phyloP scores from a whole-genome alignment of 164 flowering plant genomes.

The Taxillus chinensis region DNA sequence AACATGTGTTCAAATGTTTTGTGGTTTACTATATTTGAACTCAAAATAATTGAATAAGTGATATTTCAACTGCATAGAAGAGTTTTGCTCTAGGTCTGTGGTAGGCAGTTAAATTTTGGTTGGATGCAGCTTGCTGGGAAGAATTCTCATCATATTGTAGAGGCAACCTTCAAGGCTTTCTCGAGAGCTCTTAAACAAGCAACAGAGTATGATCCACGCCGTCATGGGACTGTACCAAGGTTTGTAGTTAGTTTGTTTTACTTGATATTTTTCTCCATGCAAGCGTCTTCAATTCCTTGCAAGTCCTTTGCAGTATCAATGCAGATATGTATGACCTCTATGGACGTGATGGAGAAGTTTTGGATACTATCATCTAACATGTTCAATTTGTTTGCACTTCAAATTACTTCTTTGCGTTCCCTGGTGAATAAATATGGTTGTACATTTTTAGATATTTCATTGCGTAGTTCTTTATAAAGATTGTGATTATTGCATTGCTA shows the following conservation, averaged over 20 bases:
- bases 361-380: too few species aligned
- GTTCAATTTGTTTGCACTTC: not conserved
- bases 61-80: too few species aligned
- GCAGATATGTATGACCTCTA: not conserved
- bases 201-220: constrained; percentile 76
- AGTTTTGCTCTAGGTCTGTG: too few species aligned
- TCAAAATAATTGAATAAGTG: too few species aligned
- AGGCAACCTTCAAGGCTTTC: constrained; percentile 98
- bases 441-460: too few species aligned
- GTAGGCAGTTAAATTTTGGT: not conserved
- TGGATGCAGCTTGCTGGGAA: constrained; percentile 78
- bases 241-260: constrained; percentile 13
- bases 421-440: too few species aligned
- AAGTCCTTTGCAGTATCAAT: not conserved
- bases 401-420: not conserved
- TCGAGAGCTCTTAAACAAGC: constrained; percentile 99
- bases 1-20: too few species aligned
- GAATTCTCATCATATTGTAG: constrained; percentile 96
- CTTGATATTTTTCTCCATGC: not conserved
- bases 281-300: not conserved
- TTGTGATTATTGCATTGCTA: too few species aligned
- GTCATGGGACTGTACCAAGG: constrained; percentile 83
- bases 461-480: too few species aligned
- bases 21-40: too few species aligned
- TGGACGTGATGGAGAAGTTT: too few species aligned